These are phyloP conservation scores for Fusarium zealandicum DNA, from an alignment of 2,329 filamentous ascomycete species.

Conservation along the genomic window DNA sequence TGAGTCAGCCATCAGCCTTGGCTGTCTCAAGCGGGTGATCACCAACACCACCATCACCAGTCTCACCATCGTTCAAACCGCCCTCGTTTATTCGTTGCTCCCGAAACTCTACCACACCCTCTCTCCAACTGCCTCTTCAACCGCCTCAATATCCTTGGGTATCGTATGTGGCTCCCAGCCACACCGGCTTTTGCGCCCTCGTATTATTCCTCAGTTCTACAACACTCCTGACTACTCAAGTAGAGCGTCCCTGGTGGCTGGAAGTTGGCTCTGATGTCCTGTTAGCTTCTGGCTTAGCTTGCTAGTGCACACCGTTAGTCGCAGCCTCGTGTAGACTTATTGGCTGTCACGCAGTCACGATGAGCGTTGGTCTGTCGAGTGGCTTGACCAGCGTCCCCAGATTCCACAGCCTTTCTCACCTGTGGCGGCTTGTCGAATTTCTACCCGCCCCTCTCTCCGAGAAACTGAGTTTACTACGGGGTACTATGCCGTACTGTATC, in stretches of 20 bases:
- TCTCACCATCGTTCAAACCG: slow-evolving; percentile 29
- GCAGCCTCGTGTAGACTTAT: slow-evolving; percentile 19
- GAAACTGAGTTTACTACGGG: slow-evolving; percentile 23
- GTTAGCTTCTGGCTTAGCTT: slow-evolving; percentile 4
- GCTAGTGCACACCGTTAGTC: background rate
- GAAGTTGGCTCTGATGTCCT: background rate
- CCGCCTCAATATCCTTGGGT: slow-evolving; percentile 10
- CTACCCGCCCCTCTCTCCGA: slow-evolving; percentile 28
- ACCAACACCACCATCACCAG: slow-evolving; percentile 33
- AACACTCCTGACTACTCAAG: slow-evolving; percentile 13
- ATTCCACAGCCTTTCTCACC: slow-evolving; percentile 29
- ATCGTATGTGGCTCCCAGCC: slow-evolving; percentile 14
- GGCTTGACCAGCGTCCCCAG: slow-evolving; percentile 34
- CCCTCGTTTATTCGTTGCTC: slow-evolving; percentile 31
- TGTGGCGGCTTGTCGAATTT: slow-evolving; percentile 36
- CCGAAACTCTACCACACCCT: slow-evolving; percentile 27
- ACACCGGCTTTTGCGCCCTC: slow-evolving; percentile 11
- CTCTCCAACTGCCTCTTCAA: slow-evolving; percentile 12
- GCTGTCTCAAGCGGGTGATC: slow-evolving; percentile 42
- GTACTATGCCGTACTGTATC: slow-evolving; percentile 16
- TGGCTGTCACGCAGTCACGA: slow-evolving; percentile 10
- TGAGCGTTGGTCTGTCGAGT: slow-evolving; percentile 18
- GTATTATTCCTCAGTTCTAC: slow-evolving; percentile 34
- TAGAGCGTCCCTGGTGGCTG: background rate
- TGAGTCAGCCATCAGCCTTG: slow-evolving; percentile 31